phyloP scores from a whole-genome alignment of 2,329 filamentous ascomycete genomes.

The Aspergillus novofumigatus region DNA sequence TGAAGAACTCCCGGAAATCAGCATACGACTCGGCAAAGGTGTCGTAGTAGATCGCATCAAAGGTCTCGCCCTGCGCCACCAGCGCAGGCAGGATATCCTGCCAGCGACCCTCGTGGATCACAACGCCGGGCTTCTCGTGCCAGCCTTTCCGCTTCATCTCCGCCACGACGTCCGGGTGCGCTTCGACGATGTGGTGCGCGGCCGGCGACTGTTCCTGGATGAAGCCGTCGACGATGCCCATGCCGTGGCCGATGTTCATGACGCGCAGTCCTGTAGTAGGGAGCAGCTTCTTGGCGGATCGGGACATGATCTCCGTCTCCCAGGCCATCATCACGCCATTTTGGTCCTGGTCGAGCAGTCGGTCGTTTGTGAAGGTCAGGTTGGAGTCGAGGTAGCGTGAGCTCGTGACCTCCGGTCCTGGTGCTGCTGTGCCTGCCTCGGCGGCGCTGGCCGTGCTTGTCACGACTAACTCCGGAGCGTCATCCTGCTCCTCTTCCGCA shows the following conservation, averaged over 20 bases:
- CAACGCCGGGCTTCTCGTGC: slow-evolving; percentile 56
- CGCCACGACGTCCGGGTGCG: slow-evolving; percentile 70
- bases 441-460: slow-evolving; percentile 8
- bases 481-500: slow-evolving; percentile 13
- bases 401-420: slow-evolving; percentile 51
- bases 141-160: slow-evolving; percentile 66
- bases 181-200: slow-evolving; percentile 79
- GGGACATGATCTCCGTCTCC: slow-evolving; percentile 82
- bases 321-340: slow-evolving; percentile 95
- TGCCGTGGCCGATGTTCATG: slow-evolving; percentile 84
- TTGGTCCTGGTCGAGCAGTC: slow-evolving; percentile 67
- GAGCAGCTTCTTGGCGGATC: slow-evolving; percentile 65
- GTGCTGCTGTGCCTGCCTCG: slow-evolving; percentile 5
- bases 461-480: slow-evolving; percentile 23
- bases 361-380: slow-evolving; percentile 61
- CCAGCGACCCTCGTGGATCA: slow-evolving; percentile 70
- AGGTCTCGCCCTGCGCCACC: slow-evolving; percentile 63
- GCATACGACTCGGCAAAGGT: slow-evolving; percentile 94
- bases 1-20: slow-evolving; percentile 81
- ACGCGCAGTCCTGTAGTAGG: slow-evolving; percentile 61
- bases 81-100: slow-evolving; percentile 72
- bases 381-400: slow-evolving; percentile 65
- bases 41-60: slow-evolving; percentile 94
- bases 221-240: slow-evolving; percentile 81
- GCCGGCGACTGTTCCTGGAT: slow-evolving; percentile 65